Conservation (phyloP, 2,329 filamentous ascomycete species). For the Apiospora pterosperma region DNA sequence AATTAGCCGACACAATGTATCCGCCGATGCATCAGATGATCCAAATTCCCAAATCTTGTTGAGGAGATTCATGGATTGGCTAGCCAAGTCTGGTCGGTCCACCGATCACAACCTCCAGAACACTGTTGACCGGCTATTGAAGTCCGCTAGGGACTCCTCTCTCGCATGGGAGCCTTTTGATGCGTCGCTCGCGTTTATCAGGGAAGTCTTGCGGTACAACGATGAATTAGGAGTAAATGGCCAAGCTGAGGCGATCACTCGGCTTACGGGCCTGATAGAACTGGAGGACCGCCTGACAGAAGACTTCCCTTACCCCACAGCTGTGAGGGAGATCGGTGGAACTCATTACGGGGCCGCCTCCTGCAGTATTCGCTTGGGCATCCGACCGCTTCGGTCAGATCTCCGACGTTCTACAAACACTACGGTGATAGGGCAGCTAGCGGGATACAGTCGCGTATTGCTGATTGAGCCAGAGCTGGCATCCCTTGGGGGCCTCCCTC, state of each 20-base stretch:
- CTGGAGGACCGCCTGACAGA: slow-evolving; percentile 8
- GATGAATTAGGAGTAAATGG: background rate
- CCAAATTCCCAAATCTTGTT: background rate
- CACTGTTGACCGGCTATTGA: background rate
- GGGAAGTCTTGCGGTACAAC: slow-evolving; percentile 14
- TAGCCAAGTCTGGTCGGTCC: background rate
- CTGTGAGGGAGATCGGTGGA: slow-evolving; percentile 9
- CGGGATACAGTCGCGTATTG: slow-evolving; percentile 12
- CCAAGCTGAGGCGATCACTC: background rate
- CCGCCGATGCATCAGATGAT: background rate
- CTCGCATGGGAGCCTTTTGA: slow-evolving; percentile 6
- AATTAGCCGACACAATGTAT: background rate
- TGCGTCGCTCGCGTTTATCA: slow-evolving; percentile 12
- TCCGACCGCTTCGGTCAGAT: slow-evolving; percentile 9
- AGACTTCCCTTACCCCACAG: slow-evolving; percentile 14
- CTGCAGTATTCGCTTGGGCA: slow-evolving; percentile 13
- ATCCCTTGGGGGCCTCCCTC: slow-evolving; percentile 2
- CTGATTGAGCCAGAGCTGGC: slow-evolving; percentile 8
- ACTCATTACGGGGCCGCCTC: slow-evolving; percentile 8
- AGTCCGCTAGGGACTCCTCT: background rate
- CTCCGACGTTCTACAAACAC: slow-evolving; percentile 6
- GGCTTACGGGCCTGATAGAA: slow-evolving; percentile 9
- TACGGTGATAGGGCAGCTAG: slow-evolving; percentile 13
- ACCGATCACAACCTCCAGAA: background rate
- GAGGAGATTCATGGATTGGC: background rate